These are phyloP conservation scores for Candida piceae DNA, from an alignment of 805 yeast genomes.

Conservation along the genomic window DNA sequence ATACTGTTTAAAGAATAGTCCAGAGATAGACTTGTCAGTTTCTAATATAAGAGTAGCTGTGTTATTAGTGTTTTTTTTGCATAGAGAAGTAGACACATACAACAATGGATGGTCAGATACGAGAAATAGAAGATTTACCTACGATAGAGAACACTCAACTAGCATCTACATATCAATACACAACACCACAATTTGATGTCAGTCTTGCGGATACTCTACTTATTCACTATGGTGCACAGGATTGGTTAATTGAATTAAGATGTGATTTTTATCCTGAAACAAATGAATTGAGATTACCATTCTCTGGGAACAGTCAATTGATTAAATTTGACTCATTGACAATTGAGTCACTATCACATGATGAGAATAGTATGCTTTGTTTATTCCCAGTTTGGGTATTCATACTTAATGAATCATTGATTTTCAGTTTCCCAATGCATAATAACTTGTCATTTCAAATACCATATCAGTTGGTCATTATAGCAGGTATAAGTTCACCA, in stretches of 20 bases:
- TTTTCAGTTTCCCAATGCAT: conserved; percentile 14
- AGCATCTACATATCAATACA: conserved; percentile 16
- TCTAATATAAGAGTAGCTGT: too few species aligned
- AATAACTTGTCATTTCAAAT: conserved; percentile 11
- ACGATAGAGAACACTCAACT: conserved; percentile 28
- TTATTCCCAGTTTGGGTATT: conserved; percentile 19
- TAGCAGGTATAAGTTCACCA: conserved; percentile 12
- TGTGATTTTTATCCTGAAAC: conserved; percentile 3
- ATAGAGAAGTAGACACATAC: background rate
- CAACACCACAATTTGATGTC: conserved; percentile 18
- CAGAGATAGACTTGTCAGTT: too few species aligned
- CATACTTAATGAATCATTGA: conserved; percentile 18
- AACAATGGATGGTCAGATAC: conserved; percentile 2
- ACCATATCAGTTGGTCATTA: conserved; percentile 18
- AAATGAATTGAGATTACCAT: conserved; percentile 7
- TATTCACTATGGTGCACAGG: conserved; percentile 15
- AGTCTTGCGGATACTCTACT: conserved; percentile 11
- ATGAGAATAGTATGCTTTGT: background rate
- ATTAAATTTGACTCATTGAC: background rate
- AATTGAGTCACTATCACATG: background rate
- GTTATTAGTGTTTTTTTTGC: too few species aligned
- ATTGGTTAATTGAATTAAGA: conserved; percentile 11
- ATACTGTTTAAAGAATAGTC: too few species aligned
- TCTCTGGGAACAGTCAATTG: conserved; percentile 1
- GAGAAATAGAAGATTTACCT: conserved; percentile 21